Percentiles rank a stretch among this genome's conserved stretches.
Conservation (phyloP, 2,329 filamentous ascomycete species). For the Mycosphaerella arachidis region DNA sequence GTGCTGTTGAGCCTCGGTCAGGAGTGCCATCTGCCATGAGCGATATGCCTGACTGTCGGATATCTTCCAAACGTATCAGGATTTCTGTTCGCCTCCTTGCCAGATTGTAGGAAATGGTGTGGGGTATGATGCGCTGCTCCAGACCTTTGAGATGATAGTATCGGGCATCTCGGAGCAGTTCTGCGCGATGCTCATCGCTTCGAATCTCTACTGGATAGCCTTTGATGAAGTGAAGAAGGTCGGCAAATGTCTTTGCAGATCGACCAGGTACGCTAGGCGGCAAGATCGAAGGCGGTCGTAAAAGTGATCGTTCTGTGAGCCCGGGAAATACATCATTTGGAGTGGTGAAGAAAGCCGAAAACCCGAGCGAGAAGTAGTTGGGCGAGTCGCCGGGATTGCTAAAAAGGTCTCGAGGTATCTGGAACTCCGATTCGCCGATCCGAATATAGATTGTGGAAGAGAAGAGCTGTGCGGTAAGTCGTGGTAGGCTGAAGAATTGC, state of each 20-base stretch:
- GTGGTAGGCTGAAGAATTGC: conserved; percentile 88
- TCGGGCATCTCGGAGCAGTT: conserved; percentile 76
- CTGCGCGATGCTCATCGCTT: conserved; percentile 68
- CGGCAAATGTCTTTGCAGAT: conserved; percentile 76
- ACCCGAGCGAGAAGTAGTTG: conserved; percentile 92
- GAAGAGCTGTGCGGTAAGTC: conserved; percentile 84
- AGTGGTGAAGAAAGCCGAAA: conserved; percentile 78
- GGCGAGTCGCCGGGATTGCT: conserved; percentile 81
- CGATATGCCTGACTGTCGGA: conserved; percentile 80
- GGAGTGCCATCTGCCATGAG: conserved; percentile 51
- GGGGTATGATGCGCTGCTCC: conserved; percentile 79
- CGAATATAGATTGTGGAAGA: conserved; percentile 88
- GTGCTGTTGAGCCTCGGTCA: conserved; percentile 8
- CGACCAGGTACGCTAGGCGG: conserved; percentile 77
- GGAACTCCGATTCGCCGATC: conserved; percentile 81
- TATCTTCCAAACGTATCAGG: conserved; percentile 71
- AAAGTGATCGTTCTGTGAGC: conserved; percentile 68
- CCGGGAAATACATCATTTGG: conserved; percentile 81
- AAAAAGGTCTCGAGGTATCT: conserved; percentile 85
- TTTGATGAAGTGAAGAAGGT: conserved; percentile 74
- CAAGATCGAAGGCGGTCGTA: conserved; percentile 80
- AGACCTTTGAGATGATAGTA: conserved; percentile 92
- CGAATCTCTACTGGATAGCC: conserved; percentile 78
- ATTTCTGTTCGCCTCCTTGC: conserved; percentile 68
- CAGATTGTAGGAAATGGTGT: conserved; percentile 71